These are phyloP conservation scores for Westerdykella ornata DNA, from an alignment of 2,329 filamentous ascomycete species.

Conservation along the genomic window DNA sequence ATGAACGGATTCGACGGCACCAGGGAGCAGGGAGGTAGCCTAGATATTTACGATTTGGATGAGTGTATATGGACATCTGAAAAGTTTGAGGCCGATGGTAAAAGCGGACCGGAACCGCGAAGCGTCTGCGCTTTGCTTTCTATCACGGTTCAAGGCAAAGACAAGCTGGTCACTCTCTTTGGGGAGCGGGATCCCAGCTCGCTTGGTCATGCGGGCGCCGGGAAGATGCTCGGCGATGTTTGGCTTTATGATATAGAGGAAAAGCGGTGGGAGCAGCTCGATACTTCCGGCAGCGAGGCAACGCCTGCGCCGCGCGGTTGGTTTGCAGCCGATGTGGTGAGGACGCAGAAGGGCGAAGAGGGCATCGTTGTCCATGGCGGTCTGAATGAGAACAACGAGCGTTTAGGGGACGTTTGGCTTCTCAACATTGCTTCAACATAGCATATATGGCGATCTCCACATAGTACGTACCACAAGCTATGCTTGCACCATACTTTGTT, in stretches of 20 bases:
- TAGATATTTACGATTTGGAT: constrained; percentile 54
- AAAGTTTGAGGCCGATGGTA: constrained; percentile 39
- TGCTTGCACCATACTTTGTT: too few relatives aligned
- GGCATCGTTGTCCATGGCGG: constrained; percentile 46
- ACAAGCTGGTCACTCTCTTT: constrained; percentile 46
- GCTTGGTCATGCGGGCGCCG: constrained; percentile 49
- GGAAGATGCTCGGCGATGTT: constrained; percentile 50
- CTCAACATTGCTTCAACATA: constrained; percentile 23
- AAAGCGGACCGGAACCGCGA: constrained; percentile 42
- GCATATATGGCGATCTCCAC: too few relatives aligned
- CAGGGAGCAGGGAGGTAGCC: constrained; percentile 59
- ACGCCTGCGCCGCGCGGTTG: constrained; percentile 45
- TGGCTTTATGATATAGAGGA: constrained; percentile 43
- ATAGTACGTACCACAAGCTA: too few relatives aligned
- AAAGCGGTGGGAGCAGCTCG: constrained; percentile 31
- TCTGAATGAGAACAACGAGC: constrained; percentile 47
- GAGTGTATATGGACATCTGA: constrained; percentile 39
- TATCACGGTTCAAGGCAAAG: constrained; percentile 31
- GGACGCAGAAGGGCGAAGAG: constrained; percentile 24
- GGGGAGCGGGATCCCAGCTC: constrained; percentile 50
- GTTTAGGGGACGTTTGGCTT: constrained; percentile 47
- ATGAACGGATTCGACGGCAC: constrained; percentile 75
- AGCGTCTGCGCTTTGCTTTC: constrained; percentile 47
- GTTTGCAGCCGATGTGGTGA: constrained; percentile 48
- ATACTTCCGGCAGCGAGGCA: constrained; percentile 16